phyloP scores from a whole-genome alignment of 495 filamentous ascomycete species.

The Podospora didyma region DNA sequence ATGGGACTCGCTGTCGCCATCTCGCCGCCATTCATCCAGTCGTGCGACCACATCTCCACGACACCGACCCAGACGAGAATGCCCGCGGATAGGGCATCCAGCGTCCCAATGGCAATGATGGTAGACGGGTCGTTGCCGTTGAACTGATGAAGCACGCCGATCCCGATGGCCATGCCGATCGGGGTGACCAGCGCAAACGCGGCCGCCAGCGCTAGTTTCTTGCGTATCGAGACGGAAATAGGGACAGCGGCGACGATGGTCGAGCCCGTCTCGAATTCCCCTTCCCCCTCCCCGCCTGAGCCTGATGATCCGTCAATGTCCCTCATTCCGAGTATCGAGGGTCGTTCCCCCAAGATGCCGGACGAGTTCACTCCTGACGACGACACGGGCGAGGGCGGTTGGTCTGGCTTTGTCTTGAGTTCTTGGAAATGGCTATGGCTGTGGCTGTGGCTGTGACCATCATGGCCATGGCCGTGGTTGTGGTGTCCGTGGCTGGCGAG shows the following conservation, averaged over 20 bases:
- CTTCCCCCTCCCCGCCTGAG: too few relatives aligned
- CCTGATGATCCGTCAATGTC: neutral
- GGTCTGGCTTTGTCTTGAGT: neutral
- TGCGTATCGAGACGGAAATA: slow-evolving; percentile 24
- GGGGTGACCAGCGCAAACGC: slow-evolving; percentile 56
- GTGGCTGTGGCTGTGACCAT: too few relatives aligned
- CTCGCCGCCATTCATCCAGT: slow-evolving; percentile 46
- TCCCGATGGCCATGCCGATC: slow-evolving; percentile 56
- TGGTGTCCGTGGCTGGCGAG: slow-evolving; percentile 7
- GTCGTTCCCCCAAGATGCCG: too few relatives aligned
- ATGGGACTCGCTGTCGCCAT: slow-evolving; percentile 20
- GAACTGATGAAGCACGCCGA: slow-evolving; percentile 48
- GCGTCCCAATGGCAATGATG: slow-evolving; percentile 53
- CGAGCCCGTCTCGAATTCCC: too few relatives aligned
- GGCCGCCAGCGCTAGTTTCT: slow-evolving; percentile 44
- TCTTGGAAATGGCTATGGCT: neutral
- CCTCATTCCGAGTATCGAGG: too few relatives aligned
- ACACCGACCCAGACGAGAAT: slow-evolving; percentile 57
- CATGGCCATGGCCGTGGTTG: slow-evolving; percentile 5
- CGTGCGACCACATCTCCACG: slow-evolving; percentile 56
- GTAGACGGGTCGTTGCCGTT: slow-evolving; percentile 54
- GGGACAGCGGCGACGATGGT: neutral
- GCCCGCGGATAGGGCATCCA: slow-evolving; percentile 54
- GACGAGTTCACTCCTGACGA: too few relatives aligned
- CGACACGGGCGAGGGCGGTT: slow-evolving; percentile 1